Percentiles rank a stretch among this genome's conserved stretches.
Conservation (phyloP, 371 early-diverging fungal species). For the Mortierella sp. region DNA sequence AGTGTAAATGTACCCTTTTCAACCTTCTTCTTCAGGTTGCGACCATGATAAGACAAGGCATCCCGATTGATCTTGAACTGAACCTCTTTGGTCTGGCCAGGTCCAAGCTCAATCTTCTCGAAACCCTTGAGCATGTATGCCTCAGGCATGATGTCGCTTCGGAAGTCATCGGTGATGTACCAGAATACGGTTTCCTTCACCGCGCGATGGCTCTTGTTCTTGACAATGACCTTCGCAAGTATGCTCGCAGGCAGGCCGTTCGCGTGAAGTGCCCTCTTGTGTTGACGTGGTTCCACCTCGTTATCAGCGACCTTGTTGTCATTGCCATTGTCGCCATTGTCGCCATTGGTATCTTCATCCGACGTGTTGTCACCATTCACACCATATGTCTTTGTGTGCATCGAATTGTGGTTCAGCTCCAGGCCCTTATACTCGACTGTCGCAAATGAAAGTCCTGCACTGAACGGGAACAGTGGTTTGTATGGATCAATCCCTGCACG, state of each 20-base stretch:
- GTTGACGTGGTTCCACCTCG: too few relatives aligned
- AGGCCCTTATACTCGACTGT: slow-evolving; percentile 59
- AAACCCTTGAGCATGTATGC: slow-evolving; percentile 61
- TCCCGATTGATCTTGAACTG: slow-evolving; percentile 56
- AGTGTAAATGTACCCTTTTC: slow-evolving; percentile 58
- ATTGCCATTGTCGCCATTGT: neutral
- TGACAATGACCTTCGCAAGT: slow-evolving; percentile 57
- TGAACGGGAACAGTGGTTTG: slow-evolving; percentile 68
- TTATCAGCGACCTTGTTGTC: too few relatives aligned
- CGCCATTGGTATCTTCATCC: neutral
- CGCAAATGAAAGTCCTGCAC: slow-evolving; percentile 72
- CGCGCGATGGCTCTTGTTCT: slow-evolving; percentile 58
- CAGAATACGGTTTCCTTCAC: slow-evolving; percentile 71
- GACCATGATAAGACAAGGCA: slow-evolving; percentile 56
- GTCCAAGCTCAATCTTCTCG: slow-evolving; percentile 59
- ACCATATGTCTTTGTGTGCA: slow-evolving; percentile 13
- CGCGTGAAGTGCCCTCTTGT: too few relatives aligned
- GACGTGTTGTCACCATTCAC: neutral
- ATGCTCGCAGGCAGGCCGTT: slow-evolving; percentile 16
- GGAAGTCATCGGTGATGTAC: slow-evolving; percentile 68
- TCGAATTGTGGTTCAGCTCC: slow-evolving; percentile 25
- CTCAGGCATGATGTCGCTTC: slow-evolving; percentile 59
- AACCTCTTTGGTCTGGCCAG: slow-evolving; percentile 58
- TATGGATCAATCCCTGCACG: slow-evolving; percentile 34
- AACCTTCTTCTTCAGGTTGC: slow-evolving; percentile 49